phyloP scores from a whole-genome alignment of 495 filamentous ascomycete genomes.

The Friedmanniomyces endolithicus region DNA sequence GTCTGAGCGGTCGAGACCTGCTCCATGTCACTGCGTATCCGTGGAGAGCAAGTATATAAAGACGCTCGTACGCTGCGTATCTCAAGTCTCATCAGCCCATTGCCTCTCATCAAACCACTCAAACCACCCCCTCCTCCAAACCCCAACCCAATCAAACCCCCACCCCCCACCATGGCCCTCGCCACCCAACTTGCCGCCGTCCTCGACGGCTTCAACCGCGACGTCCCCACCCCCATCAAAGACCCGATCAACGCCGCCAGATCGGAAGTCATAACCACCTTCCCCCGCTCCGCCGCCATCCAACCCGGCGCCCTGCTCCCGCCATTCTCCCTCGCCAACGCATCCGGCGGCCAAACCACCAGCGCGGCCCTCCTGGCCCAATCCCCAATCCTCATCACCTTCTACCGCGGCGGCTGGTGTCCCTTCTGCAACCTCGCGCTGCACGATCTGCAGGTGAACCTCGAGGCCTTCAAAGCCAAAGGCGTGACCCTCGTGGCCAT shows the following conservation, averaged over 20 bases:
- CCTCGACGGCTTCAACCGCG: neutral
- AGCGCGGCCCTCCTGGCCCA: neutral
- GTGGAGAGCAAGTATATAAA: too few relatives aligned
- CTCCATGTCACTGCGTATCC: too few relatives aligned
- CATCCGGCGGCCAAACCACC: neutral
- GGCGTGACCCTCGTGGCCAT: neutral
- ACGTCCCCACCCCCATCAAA: neutral
- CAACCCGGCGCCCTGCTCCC: neutral
- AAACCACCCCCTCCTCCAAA: too few relatives aligned
- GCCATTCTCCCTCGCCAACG: neutral
- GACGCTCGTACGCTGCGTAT: too few relatives aligned
- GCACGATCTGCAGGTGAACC: neutral
- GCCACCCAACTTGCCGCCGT: neutral
- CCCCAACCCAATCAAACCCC: too few relatives aligned
- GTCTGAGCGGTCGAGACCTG: too few relatives aligned
- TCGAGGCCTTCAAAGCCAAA: neutral
- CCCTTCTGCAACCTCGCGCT: neutral
- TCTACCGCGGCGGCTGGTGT: neutral
- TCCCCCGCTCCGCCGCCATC: neutral
- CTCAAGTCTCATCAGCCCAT: too few relatives aligned
- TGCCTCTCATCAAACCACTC: too few relatives aligned
- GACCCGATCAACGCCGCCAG: neutral
- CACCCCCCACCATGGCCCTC: neutral
- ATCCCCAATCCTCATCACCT: neutral
- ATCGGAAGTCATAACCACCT: neutral